Evolutionary conservation across 371 early-diverging fungal species (phyloP).

Genomic region (Blastocladiella emersonii): DNA sequence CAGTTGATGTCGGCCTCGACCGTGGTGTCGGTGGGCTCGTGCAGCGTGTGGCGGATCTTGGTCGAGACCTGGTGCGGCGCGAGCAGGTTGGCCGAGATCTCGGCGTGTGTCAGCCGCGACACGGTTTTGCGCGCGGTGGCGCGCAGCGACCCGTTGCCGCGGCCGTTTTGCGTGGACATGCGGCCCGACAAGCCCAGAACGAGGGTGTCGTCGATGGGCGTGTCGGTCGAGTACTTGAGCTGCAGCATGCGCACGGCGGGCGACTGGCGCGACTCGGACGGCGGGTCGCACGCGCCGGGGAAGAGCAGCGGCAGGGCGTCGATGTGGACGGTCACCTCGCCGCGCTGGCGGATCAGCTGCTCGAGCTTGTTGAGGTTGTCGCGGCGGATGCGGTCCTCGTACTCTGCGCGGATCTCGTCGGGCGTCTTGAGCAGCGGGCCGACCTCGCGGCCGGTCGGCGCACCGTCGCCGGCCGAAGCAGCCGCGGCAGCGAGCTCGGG

Average conservation of each 20-base stretch:
- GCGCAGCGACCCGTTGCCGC: neutral
- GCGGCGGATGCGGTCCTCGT: slow-evolving; percentile 50
- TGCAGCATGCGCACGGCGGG: neutral
- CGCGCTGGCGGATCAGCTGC: slow-evolving; percentile 52
- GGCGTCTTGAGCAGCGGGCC: slow-evolving; percentile 59
- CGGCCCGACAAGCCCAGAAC: neutral
- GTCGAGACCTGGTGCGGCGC: neutral
- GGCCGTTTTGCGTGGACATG: neutral
- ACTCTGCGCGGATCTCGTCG: slow-evolving; percentile 77
- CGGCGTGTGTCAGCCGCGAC: neutral
- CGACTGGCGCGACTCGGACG: neutral
- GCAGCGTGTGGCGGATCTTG: neutral
- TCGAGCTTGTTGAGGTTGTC: slow-evolving; percentile 65
- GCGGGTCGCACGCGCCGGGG: neutral
- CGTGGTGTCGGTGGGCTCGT: slow-evolving; percentile 1
- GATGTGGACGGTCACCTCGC: neutral
- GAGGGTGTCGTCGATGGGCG: neutral
- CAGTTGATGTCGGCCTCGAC: neutral
- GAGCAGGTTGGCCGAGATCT: neutral
- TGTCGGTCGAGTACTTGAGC: slow-evolving; percentile 1
- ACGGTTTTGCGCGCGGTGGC: neutral
- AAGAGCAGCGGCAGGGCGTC: neutral
- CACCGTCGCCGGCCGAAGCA: slow-evolving; percentile 16
- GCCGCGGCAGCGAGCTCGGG: neutral
- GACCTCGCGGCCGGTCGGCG: too few relatives aligned